Conservation (phyloP, 2,329 filamentous ascomycete species). For the Neopestalotiopsis clavispora region DNA sequence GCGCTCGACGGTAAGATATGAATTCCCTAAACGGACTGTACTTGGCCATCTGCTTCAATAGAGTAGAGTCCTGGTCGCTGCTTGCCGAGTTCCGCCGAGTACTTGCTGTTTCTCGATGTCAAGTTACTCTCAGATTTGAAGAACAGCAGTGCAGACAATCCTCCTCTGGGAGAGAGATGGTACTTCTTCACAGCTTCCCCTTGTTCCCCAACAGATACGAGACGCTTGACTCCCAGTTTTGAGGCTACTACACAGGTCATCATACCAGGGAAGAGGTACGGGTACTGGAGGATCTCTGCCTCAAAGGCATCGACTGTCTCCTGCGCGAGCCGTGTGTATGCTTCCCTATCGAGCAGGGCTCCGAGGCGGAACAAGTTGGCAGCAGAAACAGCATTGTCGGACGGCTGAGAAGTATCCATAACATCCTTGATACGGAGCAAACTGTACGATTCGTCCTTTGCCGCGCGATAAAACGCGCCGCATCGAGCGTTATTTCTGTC, state of each 20-base stretch:
- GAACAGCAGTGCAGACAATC: constrained; percentile 31
- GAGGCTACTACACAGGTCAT: constrained; percentile 77
- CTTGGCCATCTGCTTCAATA: constrained; percentile 5
- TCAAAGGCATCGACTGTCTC: constrained; percentile 86
- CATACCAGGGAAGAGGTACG: constrained; percentile 86
- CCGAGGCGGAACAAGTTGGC: constrained; percentile 85
- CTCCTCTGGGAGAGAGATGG: constrained; percentile 31
- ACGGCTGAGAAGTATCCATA: constrained; percentile 91
- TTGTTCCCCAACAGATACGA: constrained; percentile 28
- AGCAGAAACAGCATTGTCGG: constrained; percentile 86
- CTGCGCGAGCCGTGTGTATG: constrained; percentile 68
- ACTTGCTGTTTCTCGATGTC: background rate
- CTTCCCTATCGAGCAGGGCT: constrained; percentile 55
- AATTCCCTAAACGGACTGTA: background rate
- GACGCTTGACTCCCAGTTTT: constrained; percentile 67
- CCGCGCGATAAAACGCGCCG: constrained; percentile 77
- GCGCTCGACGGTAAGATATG: background rate
- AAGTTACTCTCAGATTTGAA: constrained; percentile 1
- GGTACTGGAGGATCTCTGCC: constrained; percentile 89
- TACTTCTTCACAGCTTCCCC: constrained; percentile 24
- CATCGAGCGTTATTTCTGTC: constrained; percentile 43
- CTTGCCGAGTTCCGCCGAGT: background rate
- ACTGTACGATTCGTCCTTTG: constrained; percentile 65
- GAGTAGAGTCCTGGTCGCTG: background rate
- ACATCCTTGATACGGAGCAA: constrained; percentile 92